Evolutionary conservation across 1,284 basidiomycete genomes (phyloP), one percentile per base, ranked within the genome.

Genomic region (Leccinum laetum): DNA sequence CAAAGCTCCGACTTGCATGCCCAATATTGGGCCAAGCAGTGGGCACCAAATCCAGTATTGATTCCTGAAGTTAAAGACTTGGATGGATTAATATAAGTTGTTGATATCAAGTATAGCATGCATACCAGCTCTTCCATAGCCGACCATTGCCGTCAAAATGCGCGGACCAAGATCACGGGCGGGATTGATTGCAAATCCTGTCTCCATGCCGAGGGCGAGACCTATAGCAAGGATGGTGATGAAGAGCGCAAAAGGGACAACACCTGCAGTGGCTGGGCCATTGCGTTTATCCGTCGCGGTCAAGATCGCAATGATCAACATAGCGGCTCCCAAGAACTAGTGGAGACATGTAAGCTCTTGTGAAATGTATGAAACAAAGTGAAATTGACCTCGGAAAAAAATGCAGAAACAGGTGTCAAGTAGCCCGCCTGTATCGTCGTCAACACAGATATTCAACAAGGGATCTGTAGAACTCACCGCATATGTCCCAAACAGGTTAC

Each of bases 11-110:
- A 77, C 68, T 61, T 85, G 80, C 58, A 81, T 86, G 26, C 88
- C 89, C 29, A 84, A 65, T 66, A 90, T 82, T 2, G 88, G 84
- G 2, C 77, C 88, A 49, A 91, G 75, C 11, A 88, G 68, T 13
- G 89, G 85, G 69, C 87, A 88, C 92, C 92, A 93, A 14, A 92
- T 66, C 90, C 90, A 94, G 72, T 92, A 94, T 67, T 90, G 88
- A 70, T 80, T 82, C 65, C 83, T 78, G 69, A 79, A 84, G 32
- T 79, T 72, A 71, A 83, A 84, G 5, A 84, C 83, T 82, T 58
- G 18, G n/a, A 14, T 53, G 21, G 29, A 26, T 67, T 44, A 70
- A 49, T 55, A 32, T 11, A 18, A 3, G 24, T 4, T 26, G 8
- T 37, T 9, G 5, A 44, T 21, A 26, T 10, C 14, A 49, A 18